Evolutionary conservation across 164 flowering plant species (phyloP), one percentile per base, ranked within the genome.

Genomic region (Chimonanthus salicifolius): DNA sequence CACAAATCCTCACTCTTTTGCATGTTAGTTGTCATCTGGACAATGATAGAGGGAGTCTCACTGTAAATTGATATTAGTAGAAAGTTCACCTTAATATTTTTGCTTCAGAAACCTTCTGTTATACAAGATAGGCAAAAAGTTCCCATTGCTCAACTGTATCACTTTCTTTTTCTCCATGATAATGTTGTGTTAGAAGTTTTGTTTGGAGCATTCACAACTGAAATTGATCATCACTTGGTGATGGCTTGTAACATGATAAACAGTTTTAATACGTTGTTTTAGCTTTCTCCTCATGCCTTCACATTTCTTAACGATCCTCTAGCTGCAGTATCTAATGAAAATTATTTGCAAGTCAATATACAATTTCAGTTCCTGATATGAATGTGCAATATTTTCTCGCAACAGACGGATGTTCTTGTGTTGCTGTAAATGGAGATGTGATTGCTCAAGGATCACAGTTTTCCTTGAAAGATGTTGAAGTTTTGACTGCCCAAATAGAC

Each of bases 391-490:
- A 21, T 48, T 70, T 72, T 46, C 15, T 47, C 74, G 64, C 78
- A 68, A 74, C 82, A 95, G 99, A 95, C 88, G 99, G 99, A 71
- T 93, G 99, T 74, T 76, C 91, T 70, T 90, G 90, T 67, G 75
- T 92, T 70, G 94, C 92, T 80, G 81, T 95, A 58, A 95, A 95
- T 78, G 98, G 99, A 69, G 94, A 95, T 76, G 79, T 93, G 62
- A 92, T 95, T 76, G 97, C 94, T 62, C 97, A 91, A 83, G 99
- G 98, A 62, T 90, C 97, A 68, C 99, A 95, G 71, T 95, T 95
- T 84, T 95, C 99, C 18, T 80, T 95, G 74, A 92, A 87, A 78
- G 99, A 92, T 86, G 88, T 93, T n/a, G 98, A 95, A 79, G 89
- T 95, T 79, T 89, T 90, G 70, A 82, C 88, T 74, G 94, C 97